Evolutionary conservation across 2,329 filamentous ascomycete genomes (phyloP).

Genomic region (Westerdykella sp.): DNA sequence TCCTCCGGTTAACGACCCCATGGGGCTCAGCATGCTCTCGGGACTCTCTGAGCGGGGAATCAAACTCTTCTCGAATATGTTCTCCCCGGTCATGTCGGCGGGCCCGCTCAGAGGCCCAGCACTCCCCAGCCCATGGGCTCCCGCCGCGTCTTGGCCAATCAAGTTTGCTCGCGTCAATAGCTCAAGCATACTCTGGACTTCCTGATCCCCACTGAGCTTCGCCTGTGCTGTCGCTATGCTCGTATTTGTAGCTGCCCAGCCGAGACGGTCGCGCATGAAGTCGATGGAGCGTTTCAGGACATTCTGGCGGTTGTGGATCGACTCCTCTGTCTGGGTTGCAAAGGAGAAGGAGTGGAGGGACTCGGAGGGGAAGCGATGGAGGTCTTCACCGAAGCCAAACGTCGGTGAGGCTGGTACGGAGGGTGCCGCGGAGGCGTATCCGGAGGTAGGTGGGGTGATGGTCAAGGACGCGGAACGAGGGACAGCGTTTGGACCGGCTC

Average conservation of each 20-base stretch:
- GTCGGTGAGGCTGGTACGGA: conserved; percentile 63
- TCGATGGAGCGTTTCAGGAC: conserved; percentile 89
- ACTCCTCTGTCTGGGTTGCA: conserved; percentile 88
- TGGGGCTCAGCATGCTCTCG: conserved; percentile 29
- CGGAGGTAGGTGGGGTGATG: conserved; percentile 55
- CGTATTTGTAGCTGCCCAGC: conserved; percentile 69
- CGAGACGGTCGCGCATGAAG: conserved; percentile 89
- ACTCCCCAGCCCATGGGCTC: conserved; percentile 43
- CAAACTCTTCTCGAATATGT: conserved; percentile 83
- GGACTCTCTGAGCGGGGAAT: conserved; percentile 46
- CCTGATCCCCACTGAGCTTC: conserved; percentile 72
- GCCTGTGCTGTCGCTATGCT: conserved; percentile 79
- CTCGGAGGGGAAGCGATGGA: conserved; percentile 87
- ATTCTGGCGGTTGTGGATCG: conserved; percentile 85
- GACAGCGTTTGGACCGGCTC: conserved; percentile 28
- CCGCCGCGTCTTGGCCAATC: conserved; percentile 61
- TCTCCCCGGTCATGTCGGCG: conserved; percentile 63
- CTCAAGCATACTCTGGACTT: conserved; percentile 87
- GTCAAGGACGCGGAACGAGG: conserved; percentile 67
- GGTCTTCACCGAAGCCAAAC: conserved; percentile 72
- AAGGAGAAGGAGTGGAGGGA: conserved; percentile 98
- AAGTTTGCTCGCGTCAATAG: conserved; percentile 75
- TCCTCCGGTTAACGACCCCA: conserved; percentile 10
- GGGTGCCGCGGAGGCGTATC: conserved; percentile 52
- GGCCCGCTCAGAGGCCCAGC: conserved; percentile 73